Evolutionary conservation across 2,329 filamentous ascomycete genomes (phyloP), one percentile per base, ranked within the genome.

Genomic region (Aspergillus pseudotamarii): DNA sequence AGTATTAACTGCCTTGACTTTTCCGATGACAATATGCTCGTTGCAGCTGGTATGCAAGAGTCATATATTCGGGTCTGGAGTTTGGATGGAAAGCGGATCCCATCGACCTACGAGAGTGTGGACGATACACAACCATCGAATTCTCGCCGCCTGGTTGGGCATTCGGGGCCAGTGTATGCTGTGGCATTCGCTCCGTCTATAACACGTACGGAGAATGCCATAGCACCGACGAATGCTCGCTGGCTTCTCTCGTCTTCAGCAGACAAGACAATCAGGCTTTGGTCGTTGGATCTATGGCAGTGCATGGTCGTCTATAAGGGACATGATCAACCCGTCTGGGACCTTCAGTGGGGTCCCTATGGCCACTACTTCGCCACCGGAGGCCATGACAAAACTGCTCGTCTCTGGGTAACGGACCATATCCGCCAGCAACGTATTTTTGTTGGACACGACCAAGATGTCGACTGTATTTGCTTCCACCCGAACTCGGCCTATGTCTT

Each of bases 11-110:
- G 92, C 74, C 88, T 98, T 75, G 94, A 98, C 72, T 97, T 99
- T 74, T 97, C 94, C 0, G 91, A 94, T 59, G 95, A 99, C 74
- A 90, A 92, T 66, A 86, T 89, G 68, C 86, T 98, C 32, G 92
- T 95, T 43, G 95, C 95, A 28, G 91, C 89, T 26, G 96, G 95
- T 32, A 97, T 94, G 55, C 89, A 91, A 60, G 94, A 98, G 74
- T 98, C 94, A 0, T 98, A 97, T 75, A 96, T 99, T 71, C 91
- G 94, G 19, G 87, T 99, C 14, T 99, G 94, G 93, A 91, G 91
- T 45, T 83, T 98, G 46, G 92, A 97, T 71, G 95, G 94, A 66
- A 91, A 90, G 66, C 86, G 92, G 4, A 86, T 99, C 14, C 87
- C 87, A 53, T 91, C 91, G 16, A 86, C 88, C 56, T 85, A 88